Evolutionary conservation across 2,329 filamentous ascomycete genomes (phyloP).

Genomic region (Colletotrichum somersetense): DNA sequence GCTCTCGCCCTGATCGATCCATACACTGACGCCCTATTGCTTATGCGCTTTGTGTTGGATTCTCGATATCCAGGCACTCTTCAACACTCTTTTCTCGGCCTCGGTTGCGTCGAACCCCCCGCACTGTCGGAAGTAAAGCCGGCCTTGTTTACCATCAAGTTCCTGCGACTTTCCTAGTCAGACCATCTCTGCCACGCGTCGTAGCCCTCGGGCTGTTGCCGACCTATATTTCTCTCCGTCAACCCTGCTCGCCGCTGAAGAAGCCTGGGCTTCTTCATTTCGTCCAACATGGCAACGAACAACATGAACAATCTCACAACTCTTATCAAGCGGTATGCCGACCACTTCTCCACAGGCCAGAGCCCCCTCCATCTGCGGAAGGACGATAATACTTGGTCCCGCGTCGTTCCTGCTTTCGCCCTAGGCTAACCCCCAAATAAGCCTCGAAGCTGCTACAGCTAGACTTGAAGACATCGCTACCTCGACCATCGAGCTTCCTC

Average conservation of each 20-base stretch:
- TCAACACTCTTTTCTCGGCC: not conserved
- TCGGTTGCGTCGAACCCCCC: not conserved
- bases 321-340: slow-evolving; percentile 92
- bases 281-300: slow-evolving; percentile 73
- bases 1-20: not conserved
- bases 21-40: not conserved
- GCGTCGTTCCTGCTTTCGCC: not conserved
- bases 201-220: slow-evolving; percentile 10
- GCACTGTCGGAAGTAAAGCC: not conserved
- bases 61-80: not conserved
- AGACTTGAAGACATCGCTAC: slow-evolving; percentile 96
- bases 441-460: slow-evolving; percentile 96
- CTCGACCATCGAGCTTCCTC: slow-evolving; percentile 73
- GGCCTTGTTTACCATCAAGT: not conserved
- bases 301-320: slow-evolving; percentile 98
- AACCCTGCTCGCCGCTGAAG: not conserved
- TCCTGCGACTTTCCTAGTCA: slow-evolving; percentile 16
- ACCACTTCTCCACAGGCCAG: not conserved
- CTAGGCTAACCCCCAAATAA: slow-evolving; percentile 65
- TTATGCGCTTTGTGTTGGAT: not conserved
- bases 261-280: slow-evolving; percentile 17
- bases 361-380: slow-evolving; percentile 26
- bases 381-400: not conserved
- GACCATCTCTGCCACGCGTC: slow-evolving; percentile 20
- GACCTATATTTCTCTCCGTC: slow-evolving; percentile 5